Percentiles rank a stretch among this genome's conserved stretches.
Evolutionary conservation across 495 filamentous ascomycete species (phyloP).

Genomic region (Daldinia decipiens): DNA sequence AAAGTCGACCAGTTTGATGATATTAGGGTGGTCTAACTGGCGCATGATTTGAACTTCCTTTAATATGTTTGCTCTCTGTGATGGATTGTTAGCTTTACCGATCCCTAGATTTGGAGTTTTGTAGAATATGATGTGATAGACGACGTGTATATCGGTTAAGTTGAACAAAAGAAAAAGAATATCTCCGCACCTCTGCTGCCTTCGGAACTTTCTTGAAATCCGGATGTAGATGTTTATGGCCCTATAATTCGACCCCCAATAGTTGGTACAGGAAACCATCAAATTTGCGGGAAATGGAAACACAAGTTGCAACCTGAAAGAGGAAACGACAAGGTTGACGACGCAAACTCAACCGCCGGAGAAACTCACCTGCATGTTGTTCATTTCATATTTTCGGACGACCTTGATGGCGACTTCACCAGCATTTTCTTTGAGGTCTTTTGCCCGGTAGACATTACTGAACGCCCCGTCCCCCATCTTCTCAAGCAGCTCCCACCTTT

Average conservation of each 20-base stretch:
- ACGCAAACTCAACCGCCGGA: constrained; percentile 41
- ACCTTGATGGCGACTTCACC: constrained; percentile 97
- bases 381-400: constrained; percentile 98
- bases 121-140: constrained; percentile 27
- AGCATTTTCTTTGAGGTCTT: constrained; percentile 71
- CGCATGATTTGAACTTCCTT: constrained; percentile 99
- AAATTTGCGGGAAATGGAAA: constrained; percentile 42
- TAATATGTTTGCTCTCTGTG: constrained; percentile 91
- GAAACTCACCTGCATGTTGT: constrained; percentile 89
- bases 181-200: constrained; percentile 93
- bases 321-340: constrained; percentile 42
- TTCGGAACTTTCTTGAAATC: constrained; percentile 94
- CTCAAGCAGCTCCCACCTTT: constrained; percentile 88
- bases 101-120: neutral
- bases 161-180: constrained; percentile 53
- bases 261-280: constrained; percentile 55
- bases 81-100: constrained; percentile 30
- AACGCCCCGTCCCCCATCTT: constrained; percentile 99
- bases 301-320: constrained; percentile 48
- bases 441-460: constrained; percentile 95
- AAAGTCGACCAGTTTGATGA: constrained; percentile 92
- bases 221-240: constrained; percentile 88
- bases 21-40: constrained; percentile 92
- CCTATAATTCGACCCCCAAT: constrained; percentile 64
- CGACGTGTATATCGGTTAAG: constrained; percentile 28